phyloP scores from a whole-genome alignment of 202 grass and related monocot genomes.

The Schoenoplectus triqueter region DNA sequence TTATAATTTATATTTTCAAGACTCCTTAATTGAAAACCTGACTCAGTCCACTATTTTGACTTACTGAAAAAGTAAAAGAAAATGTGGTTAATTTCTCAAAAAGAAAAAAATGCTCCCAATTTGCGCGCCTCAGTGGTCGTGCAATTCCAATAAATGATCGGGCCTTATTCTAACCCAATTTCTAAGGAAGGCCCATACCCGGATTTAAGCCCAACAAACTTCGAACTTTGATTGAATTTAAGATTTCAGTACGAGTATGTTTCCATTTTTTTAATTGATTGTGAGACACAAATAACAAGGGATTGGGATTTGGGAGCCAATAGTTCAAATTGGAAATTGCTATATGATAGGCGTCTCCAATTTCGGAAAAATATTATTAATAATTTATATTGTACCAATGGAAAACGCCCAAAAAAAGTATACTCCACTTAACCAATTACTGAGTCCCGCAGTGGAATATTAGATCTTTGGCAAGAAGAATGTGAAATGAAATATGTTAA shows the following conservation, averaged over 20 bases:
- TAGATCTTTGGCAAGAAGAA: conserved; percentile 4
- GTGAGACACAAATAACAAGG: no score
- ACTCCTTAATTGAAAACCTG: no score
- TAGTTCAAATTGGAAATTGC: conserved; percentile 7
- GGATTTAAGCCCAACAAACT: not conserved
- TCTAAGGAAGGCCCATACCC: not conserved
- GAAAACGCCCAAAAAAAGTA: not conserved
- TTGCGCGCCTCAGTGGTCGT: no score
- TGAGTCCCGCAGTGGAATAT: not conserved
- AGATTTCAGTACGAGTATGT: not conserved
- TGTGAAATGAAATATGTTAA: conserved; percentile 27
- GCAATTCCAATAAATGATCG: no score
- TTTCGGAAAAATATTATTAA: not conserved
- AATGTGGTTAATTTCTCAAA: not conserved
- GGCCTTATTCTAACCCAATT: not conserved
- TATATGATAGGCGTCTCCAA: not conserved
- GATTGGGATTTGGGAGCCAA: not conserved
- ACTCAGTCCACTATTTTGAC: no score
- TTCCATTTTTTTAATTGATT: not conserved
- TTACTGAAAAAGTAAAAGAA: no score
- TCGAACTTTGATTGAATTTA: no score
- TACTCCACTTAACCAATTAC: conserved; percentile 3
- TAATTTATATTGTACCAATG: not conserved
- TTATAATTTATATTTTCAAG: no score
- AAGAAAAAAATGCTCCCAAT: no score